Conservation (phyloP, 2,329 filamentous ascomycete genomes). For the Alternaria sp. region DNA sequence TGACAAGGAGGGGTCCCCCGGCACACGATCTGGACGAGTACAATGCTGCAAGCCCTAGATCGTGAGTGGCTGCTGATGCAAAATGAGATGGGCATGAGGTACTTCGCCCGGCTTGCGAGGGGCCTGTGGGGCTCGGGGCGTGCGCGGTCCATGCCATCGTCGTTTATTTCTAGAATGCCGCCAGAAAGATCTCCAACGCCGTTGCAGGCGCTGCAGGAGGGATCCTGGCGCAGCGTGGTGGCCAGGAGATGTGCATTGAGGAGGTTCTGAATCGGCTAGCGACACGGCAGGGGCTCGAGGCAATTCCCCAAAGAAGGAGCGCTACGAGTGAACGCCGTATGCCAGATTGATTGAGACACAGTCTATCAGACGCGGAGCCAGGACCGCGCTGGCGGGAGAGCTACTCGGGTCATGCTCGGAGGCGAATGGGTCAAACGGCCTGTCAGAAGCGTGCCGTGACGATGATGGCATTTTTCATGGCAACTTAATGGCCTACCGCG, state of each 20-base stretch:
- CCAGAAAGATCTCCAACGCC: conserved; percentile 53
- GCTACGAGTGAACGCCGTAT: conserved; percentile 45
- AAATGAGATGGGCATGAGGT: conserved; percentile 49
- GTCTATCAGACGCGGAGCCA: conserved; percentile 36
- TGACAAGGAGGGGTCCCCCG: conserved; percentile 48
- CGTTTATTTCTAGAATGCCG: conserved; percentile 54
- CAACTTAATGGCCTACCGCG: conserved; percentile 26
- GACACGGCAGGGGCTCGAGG: conserved; percentile 38
- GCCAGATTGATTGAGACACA: conserved; percentile 45
- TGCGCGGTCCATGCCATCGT: conserved; percentile 42
- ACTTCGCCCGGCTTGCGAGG: conserved; percentile 42
- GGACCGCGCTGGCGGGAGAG: conserved; percentile 29
- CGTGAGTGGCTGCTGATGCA: conserved; percentile 52
- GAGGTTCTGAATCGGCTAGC: conserved; percentile 44
- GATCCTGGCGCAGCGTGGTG: conserved; percentile 48
- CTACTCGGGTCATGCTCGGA: conserved; percentile 34
- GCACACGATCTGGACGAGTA: conserved; percentile 50
- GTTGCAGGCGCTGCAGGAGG: conserved; percentile 49
- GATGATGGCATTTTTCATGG: conserved; percentile 11
- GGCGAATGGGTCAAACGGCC: conserved; percentile 17
- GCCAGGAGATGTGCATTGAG: conserved; percentile 49
- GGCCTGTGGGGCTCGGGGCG: conserved; percentile 33
- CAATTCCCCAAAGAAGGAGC: conserved; percentile 44
- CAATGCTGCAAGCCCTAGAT: conserved; percentile 49
- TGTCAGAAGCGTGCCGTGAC: conserved; percentile 2